phyloP scores from a whole-genome alignment of 345 rosid genomes.

The Atalantia buxifolia region DNA sequence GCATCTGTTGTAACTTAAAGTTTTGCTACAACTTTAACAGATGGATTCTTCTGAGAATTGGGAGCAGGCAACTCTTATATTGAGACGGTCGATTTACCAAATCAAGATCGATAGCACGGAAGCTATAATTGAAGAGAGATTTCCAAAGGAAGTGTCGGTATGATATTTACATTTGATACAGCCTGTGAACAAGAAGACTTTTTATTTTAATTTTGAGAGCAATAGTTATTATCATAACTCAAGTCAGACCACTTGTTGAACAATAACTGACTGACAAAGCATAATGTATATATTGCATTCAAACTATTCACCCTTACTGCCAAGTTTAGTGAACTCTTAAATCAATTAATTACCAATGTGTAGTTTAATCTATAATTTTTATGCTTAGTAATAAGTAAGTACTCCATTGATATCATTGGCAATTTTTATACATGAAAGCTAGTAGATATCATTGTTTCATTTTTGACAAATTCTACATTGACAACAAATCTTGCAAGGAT shows the following conservation, averaged over 20 bases:
- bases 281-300: background rate
- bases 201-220: background rate
- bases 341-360: background rate
- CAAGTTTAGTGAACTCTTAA: background rate
- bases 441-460: background rate
- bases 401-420: background rate
- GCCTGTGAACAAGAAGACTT: background rate
- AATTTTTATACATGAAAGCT: background rate
- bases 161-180: constrained; percentile 15
- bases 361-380: background rate
- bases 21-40: constrained; percentile 27
- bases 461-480: background rate
- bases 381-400: background rate
- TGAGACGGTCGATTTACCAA: constrained; percentile 65
- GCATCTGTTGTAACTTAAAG: background rate
- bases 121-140: constrained; percentile 52
- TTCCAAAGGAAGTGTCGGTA: constrained; percentile 69
- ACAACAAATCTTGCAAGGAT: background rate
- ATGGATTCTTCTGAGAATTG: constrained; percentile 78
- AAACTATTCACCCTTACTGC: background rate
- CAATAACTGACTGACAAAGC: background rate
- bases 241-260: background rate
- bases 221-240: background rate
- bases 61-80: constrained; percentile 55
- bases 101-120: constrained; percentile 50